Conservation (phyloP, 257 asterid genomes). For the Echium plantagineum region DNA sequence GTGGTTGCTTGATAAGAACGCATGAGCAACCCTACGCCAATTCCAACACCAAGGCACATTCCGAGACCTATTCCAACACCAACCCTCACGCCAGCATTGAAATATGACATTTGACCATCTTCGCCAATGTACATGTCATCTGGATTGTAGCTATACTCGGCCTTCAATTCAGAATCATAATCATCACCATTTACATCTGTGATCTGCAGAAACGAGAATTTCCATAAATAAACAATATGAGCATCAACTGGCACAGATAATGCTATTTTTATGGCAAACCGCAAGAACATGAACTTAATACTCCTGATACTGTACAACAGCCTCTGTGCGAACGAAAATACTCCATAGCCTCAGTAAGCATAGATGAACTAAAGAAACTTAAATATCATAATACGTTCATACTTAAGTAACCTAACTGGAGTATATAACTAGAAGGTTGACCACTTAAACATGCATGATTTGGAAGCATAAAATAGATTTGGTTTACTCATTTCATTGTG, state of each 20-base stretch:
- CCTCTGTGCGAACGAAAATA: too few species aligned
- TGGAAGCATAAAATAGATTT: too few species aligned
- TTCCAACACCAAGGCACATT: constrained; percentile 35
- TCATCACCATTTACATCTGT: constrained; percentile 20
- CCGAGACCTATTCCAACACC: constrained; percentile 40
- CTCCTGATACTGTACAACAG: too few species aligned
- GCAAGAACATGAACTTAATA: background rate
- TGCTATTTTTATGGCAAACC: too few species aligned
- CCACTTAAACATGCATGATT: too few species aligned
- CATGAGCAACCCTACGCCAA: constrained; percentile 34
- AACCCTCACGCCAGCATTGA: constrained; percentile 36
- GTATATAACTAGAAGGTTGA: too few species aligned
- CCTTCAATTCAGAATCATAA: constrained; percentile 18
- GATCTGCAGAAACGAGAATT: constrained; percentile 14
- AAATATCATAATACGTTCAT: too few species aligned
- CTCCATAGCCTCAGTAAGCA: too few species aligned
- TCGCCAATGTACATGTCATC: constrained; percentile 30
- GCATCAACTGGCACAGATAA: background rate
- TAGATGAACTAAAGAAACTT: too few species aligned
- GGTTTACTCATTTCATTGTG: too few species aligned
- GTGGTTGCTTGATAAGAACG: constrained; percentile 35
- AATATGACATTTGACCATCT: constrained; percentile 28
- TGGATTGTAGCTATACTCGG: constrained; percentile 18
- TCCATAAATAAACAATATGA: background rate
- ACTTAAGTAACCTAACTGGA: too few species aligned